phyloP scores from a whole-genome alignment of 176 grass and related monocot species.

The Themeda triandra region DNA sequence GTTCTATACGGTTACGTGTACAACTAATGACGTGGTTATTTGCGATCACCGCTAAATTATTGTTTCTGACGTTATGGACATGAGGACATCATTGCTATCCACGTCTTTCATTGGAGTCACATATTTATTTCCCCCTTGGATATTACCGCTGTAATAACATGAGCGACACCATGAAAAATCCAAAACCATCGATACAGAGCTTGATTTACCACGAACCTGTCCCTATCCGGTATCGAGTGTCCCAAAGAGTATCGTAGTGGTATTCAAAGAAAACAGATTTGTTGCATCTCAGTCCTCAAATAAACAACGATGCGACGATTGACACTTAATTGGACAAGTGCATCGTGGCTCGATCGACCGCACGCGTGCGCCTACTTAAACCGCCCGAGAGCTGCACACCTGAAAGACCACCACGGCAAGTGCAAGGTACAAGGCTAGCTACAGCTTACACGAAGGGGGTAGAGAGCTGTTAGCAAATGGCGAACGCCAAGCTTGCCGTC shows the following conservation, averaged over 20 bases:
- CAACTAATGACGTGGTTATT: too few relatives aligned
- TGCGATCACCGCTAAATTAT: too few relatives aligned
- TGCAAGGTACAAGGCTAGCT: not conserved
- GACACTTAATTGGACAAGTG: not conserved
- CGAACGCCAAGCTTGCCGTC: not conserved
- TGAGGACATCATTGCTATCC: too few relatives aligned
- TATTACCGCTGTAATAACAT: constrained; percentile 5
- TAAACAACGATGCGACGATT: not conserved
- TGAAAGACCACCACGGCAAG: not conserved
- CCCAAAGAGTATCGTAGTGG: not conserved
- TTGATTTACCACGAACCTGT: not conserved
- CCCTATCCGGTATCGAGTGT: not conserved
- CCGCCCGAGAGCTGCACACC: not conserved
- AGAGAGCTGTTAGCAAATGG: constrained; percentile 16
- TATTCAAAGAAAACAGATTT: not conserved
- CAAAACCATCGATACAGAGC: constrained; percentile 9
- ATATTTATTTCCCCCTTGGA: not conserved
- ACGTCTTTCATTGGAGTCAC: too few relatives aligned
- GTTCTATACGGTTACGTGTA: too few relatives aligned
- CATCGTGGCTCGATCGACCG: not conserved
- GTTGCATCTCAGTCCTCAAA: not conserved
- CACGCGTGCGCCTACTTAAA: constrained; percentile 5
- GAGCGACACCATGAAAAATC: not conserved
- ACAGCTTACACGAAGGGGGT: not conserved
- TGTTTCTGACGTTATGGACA: too few relatives aligned